Percentiles rank a stretch among this genome's conserved stretches.
phyloP scores from a whole-genome alignment of 139 green algal genomes.

The Trebouxia sp. region DNA sequence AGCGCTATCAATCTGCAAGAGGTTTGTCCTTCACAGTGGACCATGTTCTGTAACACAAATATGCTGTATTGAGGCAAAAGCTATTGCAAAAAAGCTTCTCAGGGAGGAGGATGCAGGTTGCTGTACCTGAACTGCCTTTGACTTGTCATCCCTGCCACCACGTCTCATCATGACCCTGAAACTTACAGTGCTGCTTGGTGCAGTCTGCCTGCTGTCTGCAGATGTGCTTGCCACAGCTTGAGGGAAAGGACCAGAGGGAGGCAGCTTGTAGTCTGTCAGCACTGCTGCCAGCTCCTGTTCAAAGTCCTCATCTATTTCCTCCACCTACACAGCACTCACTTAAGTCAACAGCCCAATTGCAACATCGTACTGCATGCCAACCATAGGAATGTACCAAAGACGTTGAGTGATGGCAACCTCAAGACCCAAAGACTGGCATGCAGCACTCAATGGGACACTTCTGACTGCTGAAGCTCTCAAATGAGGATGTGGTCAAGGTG shows the following conservation, averaged over 20 bases:
- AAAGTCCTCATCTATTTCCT: constrained; percentile 69
- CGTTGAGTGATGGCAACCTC: too few species aligned
- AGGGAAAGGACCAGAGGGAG: constrained; percentile 12
- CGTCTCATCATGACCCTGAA: constrained; percentile 52
- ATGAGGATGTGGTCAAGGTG: too few species aligned
- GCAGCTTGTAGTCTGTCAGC: constrained; percentile 39
- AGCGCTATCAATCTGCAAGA: too few species aligned
- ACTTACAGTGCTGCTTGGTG: background rate
- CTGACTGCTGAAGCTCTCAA: too few species aligned
- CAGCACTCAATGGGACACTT: too few species aligned
- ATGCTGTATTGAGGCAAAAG: background rate
- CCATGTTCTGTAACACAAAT: background rate
- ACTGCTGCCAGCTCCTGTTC: constrained; percentile 67
- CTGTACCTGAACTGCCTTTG: constrained; percentile 34
- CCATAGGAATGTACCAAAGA: too few species aligned
- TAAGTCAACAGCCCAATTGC: background rate
- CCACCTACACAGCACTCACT: constrained; percentile 12
- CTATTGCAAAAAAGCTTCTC: background rate
- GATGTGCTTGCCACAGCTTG: background rate
- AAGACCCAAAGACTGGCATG: too few species aligned
- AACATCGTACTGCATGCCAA: background rate
- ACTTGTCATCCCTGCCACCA: constrained; percentile 44
- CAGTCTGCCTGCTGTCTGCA: background rate
- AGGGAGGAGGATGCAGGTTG: constrained; percentile 17
- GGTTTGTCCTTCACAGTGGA: too few species aligned